phyloP scores from a whole-genome alignment of 768 basidiomycete genomes.

The Pleurotus giganteus region DNA sequence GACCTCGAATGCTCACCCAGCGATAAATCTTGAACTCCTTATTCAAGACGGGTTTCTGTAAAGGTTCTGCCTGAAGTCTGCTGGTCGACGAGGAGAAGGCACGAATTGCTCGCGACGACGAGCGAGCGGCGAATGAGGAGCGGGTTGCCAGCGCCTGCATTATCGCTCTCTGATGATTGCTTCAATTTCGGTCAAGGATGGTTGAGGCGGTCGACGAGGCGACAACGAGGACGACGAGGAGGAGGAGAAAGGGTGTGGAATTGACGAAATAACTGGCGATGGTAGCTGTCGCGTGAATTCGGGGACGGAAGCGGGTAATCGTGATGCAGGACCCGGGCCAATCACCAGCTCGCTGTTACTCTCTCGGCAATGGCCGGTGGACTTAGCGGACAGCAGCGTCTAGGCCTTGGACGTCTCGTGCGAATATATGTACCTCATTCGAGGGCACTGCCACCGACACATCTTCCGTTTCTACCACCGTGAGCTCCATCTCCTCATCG shows the following conservation, averaged over 20 bases:
- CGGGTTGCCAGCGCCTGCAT: slow-evolving; percentile 1
- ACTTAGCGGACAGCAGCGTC: no score
- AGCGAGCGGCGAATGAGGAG: neutral
- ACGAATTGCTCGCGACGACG: slow-evolving; percentile 16
- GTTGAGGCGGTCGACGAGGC: neutral
- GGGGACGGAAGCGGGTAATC: slow-evolving; percentile 2
- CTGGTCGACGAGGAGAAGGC: slow-evolving; percentile 28
- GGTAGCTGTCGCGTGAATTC: slow-evolving; percentile 4
- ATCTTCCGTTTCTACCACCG: neutral
- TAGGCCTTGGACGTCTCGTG: no score
- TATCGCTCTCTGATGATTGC: neutral
- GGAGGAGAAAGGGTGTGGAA: neutral
- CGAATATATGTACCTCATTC: no score
- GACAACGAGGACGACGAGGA: neutral
- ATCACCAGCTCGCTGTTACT: neutral
- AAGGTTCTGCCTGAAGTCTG: slow-evolving; percentile 40
- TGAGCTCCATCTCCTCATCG: neutral
- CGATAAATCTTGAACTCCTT: slow-evolving; percentile 99
- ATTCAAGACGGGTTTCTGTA: slow-evolving; percentile 65
- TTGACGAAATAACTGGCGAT: neutral
- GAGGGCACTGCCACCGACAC: neutral
- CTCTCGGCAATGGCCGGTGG: neutral
- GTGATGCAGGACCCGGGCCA: neutral
- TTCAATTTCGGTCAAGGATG: neutral
- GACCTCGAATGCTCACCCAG: slow-evolving; percentile 59